These are phyloP conservation scores for Boletus tomentosulus DNA, from an alignment of 768 basidiomycete genomes.

Conservation along the genomic window DNA sequence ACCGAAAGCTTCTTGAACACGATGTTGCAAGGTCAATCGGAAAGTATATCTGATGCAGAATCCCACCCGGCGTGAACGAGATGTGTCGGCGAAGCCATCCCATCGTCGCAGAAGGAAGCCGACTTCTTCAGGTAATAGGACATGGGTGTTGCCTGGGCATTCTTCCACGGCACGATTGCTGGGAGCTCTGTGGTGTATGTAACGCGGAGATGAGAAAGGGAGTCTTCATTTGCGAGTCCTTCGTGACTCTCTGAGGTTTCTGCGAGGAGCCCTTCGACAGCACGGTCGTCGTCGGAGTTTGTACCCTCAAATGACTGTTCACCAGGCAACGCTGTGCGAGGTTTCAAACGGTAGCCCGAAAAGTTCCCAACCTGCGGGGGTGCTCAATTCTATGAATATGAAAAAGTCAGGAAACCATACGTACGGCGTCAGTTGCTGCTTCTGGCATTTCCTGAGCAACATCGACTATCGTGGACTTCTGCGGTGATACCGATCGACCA, in stretches of 20 bases:
- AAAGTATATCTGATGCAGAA: slow-evolving; percentile 41
- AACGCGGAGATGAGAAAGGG: slow-evolving; percentile 35
- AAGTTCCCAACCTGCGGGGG: slow-evolving; percentile 28
- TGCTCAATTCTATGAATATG: slow-evolving; percentile 28
- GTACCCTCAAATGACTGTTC: slow-evolving; percentile 31
- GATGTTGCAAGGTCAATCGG: slow-evolving; percentile 25
- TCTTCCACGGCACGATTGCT: slow-evolving; percentile 33
- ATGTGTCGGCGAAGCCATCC: slow-evolving; percentile 42
- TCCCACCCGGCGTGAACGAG: slow-evolving; percentile 59
- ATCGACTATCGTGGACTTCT: slow-evolving; percentile 23
- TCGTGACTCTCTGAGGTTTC: slow-evolving; percentile 31
- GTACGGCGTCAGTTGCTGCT: slow-evolving; percentile 28
- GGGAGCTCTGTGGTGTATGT: slow-evolving; percentile 34
- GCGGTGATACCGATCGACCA: slow-evolving; percentile 32
- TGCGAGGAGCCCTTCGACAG: slow-evolving; percentile 30
- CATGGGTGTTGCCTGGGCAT: slow-evolving; percentile 32
- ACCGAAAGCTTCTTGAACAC: slow-evolving; percentile 5
- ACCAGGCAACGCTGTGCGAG: slow-evolving; percentile 25
- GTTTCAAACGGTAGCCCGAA: slow-evolving; percentile 23
- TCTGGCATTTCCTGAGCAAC: slow-evolving; percentile 23
- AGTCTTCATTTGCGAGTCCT: slow-evolving; percentile 29
- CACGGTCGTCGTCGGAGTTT: slow-evolving; percentile 36
- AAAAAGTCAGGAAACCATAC: slow-evolving; percentile 27
- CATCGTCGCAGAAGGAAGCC: slow-evolving; percentile 36
- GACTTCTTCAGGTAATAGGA: slow-evolving; percentile 38